phyloP scores from a whole-genome alignment of 1,284 basidiomycete genomes.

The Ceratobasidium sp. region DNA sequence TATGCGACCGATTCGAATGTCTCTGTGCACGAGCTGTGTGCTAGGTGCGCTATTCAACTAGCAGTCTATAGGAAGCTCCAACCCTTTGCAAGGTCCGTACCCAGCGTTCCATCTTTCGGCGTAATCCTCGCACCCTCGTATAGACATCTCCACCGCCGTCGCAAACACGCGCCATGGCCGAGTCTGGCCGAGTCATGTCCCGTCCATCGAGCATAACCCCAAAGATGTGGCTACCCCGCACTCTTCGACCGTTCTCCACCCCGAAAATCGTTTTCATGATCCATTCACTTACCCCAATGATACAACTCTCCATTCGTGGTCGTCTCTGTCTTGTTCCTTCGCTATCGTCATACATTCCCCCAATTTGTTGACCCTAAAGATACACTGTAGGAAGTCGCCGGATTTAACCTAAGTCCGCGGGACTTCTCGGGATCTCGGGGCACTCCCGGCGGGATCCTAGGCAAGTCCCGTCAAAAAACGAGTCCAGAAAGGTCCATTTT shows the following conservation, averaged over 20 bases:
- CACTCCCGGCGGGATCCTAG: neutral
- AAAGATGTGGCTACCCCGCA: too few species aligned
- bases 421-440: neutral
- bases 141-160: neutral
- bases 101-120: neutral
- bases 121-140: neutral
- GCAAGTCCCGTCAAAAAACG: neutral
- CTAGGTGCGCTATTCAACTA: neutral
- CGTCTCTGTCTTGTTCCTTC: too few species aligned
- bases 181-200: too few species aligned
- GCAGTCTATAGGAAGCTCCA: neutral
- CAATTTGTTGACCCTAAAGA: too few species aligned
- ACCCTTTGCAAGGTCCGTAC: neutral
- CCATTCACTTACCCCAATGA: too few species aligned
- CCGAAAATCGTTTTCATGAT: too few species aligned
- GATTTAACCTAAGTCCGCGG: neutral
- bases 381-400: constrained; percentile 7
- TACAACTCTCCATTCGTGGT: too few species aligned
- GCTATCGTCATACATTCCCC: too few species aligned
- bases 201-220: too few species aligned
- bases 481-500: constrained; percentile 1
- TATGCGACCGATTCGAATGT: neutral
- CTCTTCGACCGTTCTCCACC: too few species aligned
- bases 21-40: too few species aligned
- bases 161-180: neutral